These are phyloP conservation scores for Paracoccidioides lutzii DNA, from an alignment of 2,329 filamentous ascomycete genomes.

Conservation along the genomic window DNA sequence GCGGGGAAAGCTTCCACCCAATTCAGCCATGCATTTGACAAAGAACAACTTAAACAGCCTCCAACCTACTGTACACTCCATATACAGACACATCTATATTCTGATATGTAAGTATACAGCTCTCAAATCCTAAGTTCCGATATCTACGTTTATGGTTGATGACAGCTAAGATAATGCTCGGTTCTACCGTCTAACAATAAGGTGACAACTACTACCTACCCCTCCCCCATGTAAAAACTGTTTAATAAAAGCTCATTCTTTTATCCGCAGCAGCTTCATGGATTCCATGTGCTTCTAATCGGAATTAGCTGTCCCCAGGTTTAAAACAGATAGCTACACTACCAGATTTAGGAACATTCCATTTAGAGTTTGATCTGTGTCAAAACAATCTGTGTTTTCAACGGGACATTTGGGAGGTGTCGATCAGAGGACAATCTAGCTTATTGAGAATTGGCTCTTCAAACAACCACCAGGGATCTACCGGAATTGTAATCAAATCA, in stretches of 20 bases:
- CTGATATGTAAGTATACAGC: not conserved
- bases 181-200: not conserved
- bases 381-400: no score
- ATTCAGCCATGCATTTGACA: not conserved
- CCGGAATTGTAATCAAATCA: not conserved
- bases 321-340: no score
- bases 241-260: not conserved
- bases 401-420: no score
- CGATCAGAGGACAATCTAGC: not conserved
- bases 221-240: not conserved
- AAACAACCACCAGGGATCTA: not conserved
- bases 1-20: not conserved
- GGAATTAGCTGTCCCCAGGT: not conserved
- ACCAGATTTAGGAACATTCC: no score
- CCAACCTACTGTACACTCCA: not conserved
- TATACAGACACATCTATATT: not conserved
- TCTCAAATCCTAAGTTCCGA: not conserved
- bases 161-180: not conserved
- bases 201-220: not conserved
- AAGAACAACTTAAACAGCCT: not conserved
- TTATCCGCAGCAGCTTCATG: not conserved
- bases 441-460: not conserved
- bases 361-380: no score
- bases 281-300: not conserved
- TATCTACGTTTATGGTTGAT: not conserved